Percentiles rank a stretch among this genome's conserved stretches.
Evolutionary conservation across 202 grass and related monocot genomes (phyloP).

Genomic region (Carex arenaria): DNA sequence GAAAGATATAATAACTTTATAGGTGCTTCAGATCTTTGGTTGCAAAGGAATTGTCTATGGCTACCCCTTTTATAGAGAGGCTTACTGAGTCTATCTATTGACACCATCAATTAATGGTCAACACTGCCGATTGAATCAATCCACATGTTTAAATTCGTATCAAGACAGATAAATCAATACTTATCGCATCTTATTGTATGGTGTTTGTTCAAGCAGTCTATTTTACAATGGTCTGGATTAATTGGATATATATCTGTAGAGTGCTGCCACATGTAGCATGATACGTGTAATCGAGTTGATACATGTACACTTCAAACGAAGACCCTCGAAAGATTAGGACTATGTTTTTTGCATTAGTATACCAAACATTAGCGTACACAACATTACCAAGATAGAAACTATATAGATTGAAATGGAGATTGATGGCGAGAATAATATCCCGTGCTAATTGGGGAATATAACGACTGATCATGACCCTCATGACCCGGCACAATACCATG

Average conservation of each 20-base stretch:
- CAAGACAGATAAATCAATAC: not conserved
- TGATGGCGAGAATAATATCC: not conserved
- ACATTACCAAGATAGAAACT: not conserved
- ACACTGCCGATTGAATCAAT: not conserved
- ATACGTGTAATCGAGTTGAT: too few relatives aligned
- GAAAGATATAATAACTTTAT: not conserved
- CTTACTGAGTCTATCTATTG: not conserved
- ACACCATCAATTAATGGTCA: not conserved
- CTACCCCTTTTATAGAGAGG: slow-evolving; percentile 18
- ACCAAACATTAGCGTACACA: not conserved
- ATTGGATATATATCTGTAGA: not conserved
- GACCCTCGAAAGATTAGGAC: not conserved
- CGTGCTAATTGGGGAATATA: not conserved
- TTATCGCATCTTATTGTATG: not conserved
- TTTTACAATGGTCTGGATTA: not conserved
- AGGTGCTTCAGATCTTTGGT: not conserved
- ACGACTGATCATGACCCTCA: not conserved
- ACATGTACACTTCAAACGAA: too few relatives aligned
- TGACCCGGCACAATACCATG: not conserved
- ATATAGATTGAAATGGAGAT: not conserved
- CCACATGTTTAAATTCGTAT: not conserved
- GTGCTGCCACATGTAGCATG: too few relatives aligned
- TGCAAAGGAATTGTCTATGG: not conserved
- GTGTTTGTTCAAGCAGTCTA: not conserved
- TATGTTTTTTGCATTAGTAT: not conserved